These are phyloP conservation scores for Ottelia alismoides DNA, from an alignment of 106 monocot genomes.

Conservation along the genomic window DNA sequence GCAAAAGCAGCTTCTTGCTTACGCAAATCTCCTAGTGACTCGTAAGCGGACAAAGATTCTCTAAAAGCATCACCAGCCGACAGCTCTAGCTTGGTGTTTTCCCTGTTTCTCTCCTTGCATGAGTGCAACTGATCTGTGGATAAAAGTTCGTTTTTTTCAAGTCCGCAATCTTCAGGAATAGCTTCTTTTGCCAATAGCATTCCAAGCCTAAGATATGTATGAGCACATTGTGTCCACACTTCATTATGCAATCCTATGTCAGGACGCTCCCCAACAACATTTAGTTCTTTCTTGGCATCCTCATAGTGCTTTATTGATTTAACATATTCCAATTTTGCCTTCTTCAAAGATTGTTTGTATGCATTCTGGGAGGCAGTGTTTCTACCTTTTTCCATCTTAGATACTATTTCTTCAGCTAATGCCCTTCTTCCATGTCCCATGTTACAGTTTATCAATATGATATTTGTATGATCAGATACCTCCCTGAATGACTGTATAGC, in stretches of 20 bases:
- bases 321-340: conserved; percentile 69
- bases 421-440: conserved; percentile 93
- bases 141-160: conserved; percentile 2
- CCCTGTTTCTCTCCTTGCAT: conserved; percentile 1
- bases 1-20: conserved; percentile 94
- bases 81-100: conserved; percentile 26
- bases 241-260: conserved; percentile 47
- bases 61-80: conserved; percentile 86
- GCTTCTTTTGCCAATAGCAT: conserved; percentile 87
- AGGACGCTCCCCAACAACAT: conserved; percentile 17
- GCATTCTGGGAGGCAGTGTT: conserved; percentile 35
- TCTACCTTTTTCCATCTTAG: conserved; percentile 42
- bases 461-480: conserved; percentile 76
- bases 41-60: conserved; percentile 73
- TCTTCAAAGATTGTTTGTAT: conserved; percentile 47
- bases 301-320: conserved; percentile 66
- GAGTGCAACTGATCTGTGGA: conserved; percentile 1
- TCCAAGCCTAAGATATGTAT: conserved; percentile 84
- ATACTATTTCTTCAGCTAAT: conserved; percentile 78
- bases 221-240: conserved; percentile 71
- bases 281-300: conserved; percentile 59
- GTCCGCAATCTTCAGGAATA: conserved; percentile 12
- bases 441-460: conserved; percentile 92
- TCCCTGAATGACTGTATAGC: conserved; percentile 84
- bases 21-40: conserved; percentile 66